Evolutionary conservation across 306 rosid genomes (phyloP), one percentile per base, ranked within the genome.

Genomic region (Malus sieversii): DNA sequence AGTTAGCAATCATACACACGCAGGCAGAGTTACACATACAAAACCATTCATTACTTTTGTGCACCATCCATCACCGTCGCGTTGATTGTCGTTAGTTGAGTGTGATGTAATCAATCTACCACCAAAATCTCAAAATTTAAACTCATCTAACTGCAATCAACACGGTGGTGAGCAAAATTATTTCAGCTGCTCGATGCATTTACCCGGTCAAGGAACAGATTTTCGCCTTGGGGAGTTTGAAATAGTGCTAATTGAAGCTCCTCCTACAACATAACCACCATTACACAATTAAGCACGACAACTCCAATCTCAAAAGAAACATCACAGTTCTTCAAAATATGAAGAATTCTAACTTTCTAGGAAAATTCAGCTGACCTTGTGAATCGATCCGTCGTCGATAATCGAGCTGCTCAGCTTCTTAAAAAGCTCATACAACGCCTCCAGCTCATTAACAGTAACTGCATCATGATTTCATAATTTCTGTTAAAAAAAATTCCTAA

Each of bases 151-250:
- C 12, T 5, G 12, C 12, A 42, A 42, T 42, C 45, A 42, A 42
- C 12, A 2, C 45, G 0, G 0, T 42, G 45, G 45, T 40, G 45
- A 42, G 45, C 45, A 42, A 42, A 42, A 42, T 5, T 42, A 42
- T 42, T 42, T 9, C 45, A 42, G 44, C 11, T 42, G 27, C 10
- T 5, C 0, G 62, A n/a, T 22, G 35, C 57, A 65, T 35, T 60
- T 87, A 93, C 98, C 83, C 93, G 80, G 78, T 93, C 92, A 3
- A 93, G 82, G 68, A 93, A 88, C 29, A 93, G 91, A 88, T 87
- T 87, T 70, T 88, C 90, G 61, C 87, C 86, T 7, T 75, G 35
- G 9, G 80, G 85, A 48, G 86, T 89, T 60, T 79, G 83, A 68
- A 93, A 80, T 33, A 91, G 74, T 35, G 97, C 98, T 78, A 89